phyloP scores from a whole-genome alignment of 1,284 basidiomycete genomes.

The Trichosporon sp. region DNA sequence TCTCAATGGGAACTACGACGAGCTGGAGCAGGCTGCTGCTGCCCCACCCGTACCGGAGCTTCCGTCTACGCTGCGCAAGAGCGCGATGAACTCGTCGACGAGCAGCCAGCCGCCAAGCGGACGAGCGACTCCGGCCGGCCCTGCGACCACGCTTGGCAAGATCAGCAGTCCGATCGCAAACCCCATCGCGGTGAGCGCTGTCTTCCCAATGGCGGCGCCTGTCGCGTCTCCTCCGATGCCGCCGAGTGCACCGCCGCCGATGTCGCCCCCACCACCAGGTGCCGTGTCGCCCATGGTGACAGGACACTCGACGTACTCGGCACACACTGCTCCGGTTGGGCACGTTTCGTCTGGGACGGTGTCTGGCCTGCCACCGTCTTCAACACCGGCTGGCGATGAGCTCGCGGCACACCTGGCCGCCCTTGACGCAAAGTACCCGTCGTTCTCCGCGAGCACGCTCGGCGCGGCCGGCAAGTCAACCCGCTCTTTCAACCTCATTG shows the following conservation, averaged over 20 bases:
- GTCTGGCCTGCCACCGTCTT: background rate
- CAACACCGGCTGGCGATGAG: background rate
- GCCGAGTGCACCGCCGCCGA: background rate
- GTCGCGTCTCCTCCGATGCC: background rate
- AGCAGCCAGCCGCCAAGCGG: background rate
- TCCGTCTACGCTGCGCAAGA: background rate
- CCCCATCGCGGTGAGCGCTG: background rate
- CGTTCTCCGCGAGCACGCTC: background rate
- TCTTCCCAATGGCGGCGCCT: background rate
- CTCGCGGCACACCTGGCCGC: background rate
- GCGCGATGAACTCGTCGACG: background rate
- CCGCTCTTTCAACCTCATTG: background rate
- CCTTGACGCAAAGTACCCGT: background rate
- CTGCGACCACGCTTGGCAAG: background rate
- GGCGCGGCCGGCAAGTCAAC: background rate
- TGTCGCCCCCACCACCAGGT: too few species aligned
- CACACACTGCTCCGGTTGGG: background rate
- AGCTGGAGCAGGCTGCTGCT: background rate
- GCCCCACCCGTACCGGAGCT: background rate
- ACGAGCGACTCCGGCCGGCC: background rate
- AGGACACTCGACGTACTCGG: background rate
- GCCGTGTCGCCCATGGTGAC: background rate
- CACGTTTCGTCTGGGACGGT: too few species aligned
- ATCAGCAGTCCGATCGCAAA: background rate
- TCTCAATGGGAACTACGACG: slow-evolving; percentile 26